Conservation (phyloP, 164 flowering plant species). For the Tetracentron sinense region DNA sequence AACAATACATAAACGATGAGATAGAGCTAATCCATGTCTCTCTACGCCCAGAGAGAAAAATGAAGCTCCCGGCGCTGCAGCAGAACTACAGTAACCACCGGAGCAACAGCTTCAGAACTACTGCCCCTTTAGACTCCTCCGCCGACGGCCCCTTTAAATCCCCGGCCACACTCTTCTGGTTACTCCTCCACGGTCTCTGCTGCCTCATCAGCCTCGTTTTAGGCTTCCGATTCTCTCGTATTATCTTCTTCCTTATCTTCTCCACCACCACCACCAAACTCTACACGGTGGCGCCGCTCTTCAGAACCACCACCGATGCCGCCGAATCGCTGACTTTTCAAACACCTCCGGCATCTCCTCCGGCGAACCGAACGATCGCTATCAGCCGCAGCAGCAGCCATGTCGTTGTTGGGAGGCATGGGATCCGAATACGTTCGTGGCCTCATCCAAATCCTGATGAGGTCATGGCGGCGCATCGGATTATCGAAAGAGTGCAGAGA, state of each 20-base stretch:
- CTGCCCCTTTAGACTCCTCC: slow-evolving; percentile 39
- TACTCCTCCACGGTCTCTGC: slow-evolving; percentile 63
- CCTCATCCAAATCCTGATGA: slow-evolving; percentile 88
- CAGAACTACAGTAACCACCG: slow-evolving; percentile 52
- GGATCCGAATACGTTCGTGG: slow-evolving; percentile 88
- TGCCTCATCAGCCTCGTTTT: slow-evolving; percentile 78
- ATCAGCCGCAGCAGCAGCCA: slow-evolving; percentile 25
- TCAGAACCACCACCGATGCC: slow-evolving; percentile 22
- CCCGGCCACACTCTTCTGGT: slow-evolving; percentile 65
- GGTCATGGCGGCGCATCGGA: slow-evolving; percentile 79
- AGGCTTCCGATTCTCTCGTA: slow-evolving; percentile 80
- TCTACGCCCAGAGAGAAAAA: too few relatives aligned
- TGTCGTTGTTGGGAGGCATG: slow-evolving; percentile 92
- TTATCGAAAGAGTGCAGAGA: slow-evolving; percentile 83
- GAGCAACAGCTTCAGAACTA: slow-evolving; percentile 58
- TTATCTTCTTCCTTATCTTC: slow-evolving; percentile 67
- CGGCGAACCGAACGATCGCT: slow-evolving; percentile 22
- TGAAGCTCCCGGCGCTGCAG: slow-evolving; percentile 64
- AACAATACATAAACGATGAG: too few relatives aligned
- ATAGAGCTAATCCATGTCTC: too few relatives aligned
- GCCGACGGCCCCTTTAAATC: slow-evolving; percentile 49
- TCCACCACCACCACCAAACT: slow-evolving; percentile 26
- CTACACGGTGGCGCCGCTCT: slow-evolving; percentile 23
- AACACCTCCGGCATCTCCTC: slow-evolving; percentile 1
- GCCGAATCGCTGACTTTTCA: slow-evolving; percentile 16